Evolutionary conservation across 2,329 filamentous ascomycete species (phyloP), one percentile per base, ranked within the genome.

Genomic region (Venturia effusa): DNA sequence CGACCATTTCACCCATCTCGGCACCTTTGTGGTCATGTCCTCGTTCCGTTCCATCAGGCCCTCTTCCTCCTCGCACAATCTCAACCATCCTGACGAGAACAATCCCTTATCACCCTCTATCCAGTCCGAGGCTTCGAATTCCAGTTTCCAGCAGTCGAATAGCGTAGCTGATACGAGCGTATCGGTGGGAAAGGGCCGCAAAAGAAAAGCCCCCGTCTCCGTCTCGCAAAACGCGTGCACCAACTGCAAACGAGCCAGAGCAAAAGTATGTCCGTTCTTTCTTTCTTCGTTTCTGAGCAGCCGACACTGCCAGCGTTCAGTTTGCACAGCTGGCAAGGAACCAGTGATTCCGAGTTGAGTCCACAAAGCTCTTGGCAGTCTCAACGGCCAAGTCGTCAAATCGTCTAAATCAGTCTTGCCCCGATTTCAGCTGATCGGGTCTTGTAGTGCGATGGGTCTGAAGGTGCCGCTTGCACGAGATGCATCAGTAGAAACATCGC

Each of bases 141-240:
- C 48, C 19, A 27, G 48, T 59, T 17, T 62, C 10, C 19, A 34
- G 13, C 34, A 34, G 24, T 5, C n/a, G 24, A 41, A n/a, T 11
- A 51, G 61, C 45, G n/a, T 45, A 10, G 48, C 24, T 3, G 59
- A 60, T 17, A n/a, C 51, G 32, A 30, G 32, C 4, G 37, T 64
- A 7, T n/a, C 62, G 5, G 43, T 62, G 7, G 59, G 40, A 15
- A 64, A 61, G 43, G 54, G 39, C 22, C 62, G 66, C 34, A 67
- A 66, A 62, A 63, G 68, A 41, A 64, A 67, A 30, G 66, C 68
- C 19, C 67, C 70, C 34, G 61, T 66, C 30, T 68, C 69, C 61
- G 70, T 72, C 10, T 70, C 70, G 8, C 67, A 66, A 24, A 71
- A 71, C 63, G 70, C 70, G 11, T 72, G 70, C 64, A 70, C 66